Base-by-base conservation (phyloP, 805 yeast species). In the Myxozyma melibiosi region DNA sequence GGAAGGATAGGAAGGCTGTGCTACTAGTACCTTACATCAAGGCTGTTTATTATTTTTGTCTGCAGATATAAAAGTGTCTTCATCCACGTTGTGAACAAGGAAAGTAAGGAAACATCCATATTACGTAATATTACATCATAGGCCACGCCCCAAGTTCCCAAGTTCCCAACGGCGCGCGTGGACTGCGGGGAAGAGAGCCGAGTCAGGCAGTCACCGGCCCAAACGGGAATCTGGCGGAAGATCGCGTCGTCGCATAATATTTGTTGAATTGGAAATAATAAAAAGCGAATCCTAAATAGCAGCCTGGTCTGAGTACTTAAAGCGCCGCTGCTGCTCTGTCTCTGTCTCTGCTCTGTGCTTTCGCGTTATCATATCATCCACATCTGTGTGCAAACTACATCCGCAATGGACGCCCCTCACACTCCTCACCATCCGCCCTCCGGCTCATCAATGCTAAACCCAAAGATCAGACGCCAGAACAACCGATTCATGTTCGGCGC, bases 401-500 rank as follows among this genome's bases (percentile, higher is more conserved):
- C 14, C 9, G 33, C 20, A 25, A 46, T 46, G 51, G 42, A 45
- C 30, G 28, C 40, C 6, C 51, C 38, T 5, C 33, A 33, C 14
- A n/a, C 51, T 2, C 14, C 41, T 33, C 16, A 11, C 7, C 7
- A 6, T 34, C 16, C 44, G 44, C 2, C 33, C 47, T 1, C 11
- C 18, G 25, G 42, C 54, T 41, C 31, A 50, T 34, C 40, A 33
- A 41, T 40, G 44, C 38, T 18, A 16, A 6, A 11, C 28, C 22
- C 35, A 8, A 7, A 37, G 11, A 24, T 5, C 16, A 50, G 54
- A 30, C 54, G 54, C 34, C 24, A 18, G 6, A 55, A 55, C 41
- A 58, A 55, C 50, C 56, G 63, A 11, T 51, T 58, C 40, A 41
- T 58, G 51, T 41, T 51, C 35, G 39, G 39, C 16, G 48, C 43